Evolutionary conservation across 306 rosid species (phyloP).

Genomic region (Cicer bijugum): DNA sequence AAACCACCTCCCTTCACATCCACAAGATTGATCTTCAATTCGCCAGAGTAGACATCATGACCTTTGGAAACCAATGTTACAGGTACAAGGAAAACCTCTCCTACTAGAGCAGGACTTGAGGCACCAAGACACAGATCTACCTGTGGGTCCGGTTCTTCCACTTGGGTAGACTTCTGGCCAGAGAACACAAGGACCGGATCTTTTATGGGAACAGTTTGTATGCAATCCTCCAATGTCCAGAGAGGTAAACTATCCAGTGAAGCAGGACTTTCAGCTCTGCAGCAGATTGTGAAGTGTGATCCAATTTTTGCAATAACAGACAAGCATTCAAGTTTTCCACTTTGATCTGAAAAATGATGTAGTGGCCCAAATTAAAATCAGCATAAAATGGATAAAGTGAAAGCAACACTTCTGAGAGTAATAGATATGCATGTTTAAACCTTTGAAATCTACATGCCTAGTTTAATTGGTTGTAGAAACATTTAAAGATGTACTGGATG

Average conservation of each 20-base stretch:
- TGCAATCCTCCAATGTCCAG: constrained; percentile 75
- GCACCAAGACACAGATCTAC: constrained; percentile 81
- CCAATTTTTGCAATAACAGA: constrained; percentile 85
- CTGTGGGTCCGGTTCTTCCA: constrained; percentile 83
- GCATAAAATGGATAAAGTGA: constrained; percentile 13
- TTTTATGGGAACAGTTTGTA: constrained; percentile 72
- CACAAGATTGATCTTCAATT: constrained; percentile 93
- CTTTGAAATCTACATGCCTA: constrained; percentile 16
- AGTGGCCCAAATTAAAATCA: constrained; percentile 39
- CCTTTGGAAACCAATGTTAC: constrained; percentile 79
- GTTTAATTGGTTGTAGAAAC: constrained; percentile 33
- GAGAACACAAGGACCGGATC: constrained; percentile 83
- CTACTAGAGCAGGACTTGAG: constrained; percentile 84
- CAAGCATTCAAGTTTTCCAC: constrained; percentile 92
- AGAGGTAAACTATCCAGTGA: constrained; percentile 86
- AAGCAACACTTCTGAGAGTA: constrained; percentile 37
- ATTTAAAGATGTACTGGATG: constrained; percentile 20
- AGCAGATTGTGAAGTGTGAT: constrained; percentile 79
- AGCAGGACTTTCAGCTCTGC: constrained; percentile 97
- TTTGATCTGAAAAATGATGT: constrained; percentile 65
- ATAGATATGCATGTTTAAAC: constrained; percentile 33
- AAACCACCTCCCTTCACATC: constrained; percentile 92
- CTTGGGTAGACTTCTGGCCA: constrained; percentile 85
- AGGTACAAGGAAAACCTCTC: constrained; percentile 82
- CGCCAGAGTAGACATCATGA: constrained; percentile 80